These are phyloP conservation scores for Parachlorella kessleri DNA, from an alignment of 139 green algal species.

Conservation along the genomic window DNA sequence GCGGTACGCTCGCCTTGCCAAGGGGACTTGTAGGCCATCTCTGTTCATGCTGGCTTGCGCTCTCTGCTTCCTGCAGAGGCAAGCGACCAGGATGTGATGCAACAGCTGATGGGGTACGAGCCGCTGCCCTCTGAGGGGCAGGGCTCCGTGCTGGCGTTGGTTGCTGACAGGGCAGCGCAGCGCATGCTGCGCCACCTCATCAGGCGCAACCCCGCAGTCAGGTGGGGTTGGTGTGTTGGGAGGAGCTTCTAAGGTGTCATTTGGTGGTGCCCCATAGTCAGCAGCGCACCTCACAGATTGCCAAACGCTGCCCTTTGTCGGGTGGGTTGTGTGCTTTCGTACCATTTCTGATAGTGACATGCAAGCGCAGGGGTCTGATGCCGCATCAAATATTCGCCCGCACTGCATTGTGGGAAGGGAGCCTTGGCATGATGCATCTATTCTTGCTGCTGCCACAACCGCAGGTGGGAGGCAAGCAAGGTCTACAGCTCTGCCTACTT, in stretches of 20 bases:
- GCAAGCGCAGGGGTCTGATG: neutral
- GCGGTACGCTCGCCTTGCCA: too few species aligned
- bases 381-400: neutral
- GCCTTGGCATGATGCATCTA: neutral
- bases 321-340: too few species aligned
- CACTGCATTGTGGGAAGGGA: neutral
- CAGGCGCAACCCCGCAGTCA: neutral
- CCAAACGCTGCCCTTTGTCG: neutral
- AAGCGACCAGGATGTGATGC: constrained; percentile 16
- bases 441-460: neutral
- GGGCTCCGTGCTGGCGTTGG: constrained; percentile 8
- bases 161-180: constrained; percentile 10
- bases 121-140: constrained; percentile 28
- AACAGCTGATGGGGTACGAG: constrained; percentile 26
- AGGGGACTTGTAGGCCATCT: too few species aligned
- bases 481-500: neutral
- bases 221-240: too few species aligned
- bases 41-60: too few species aligned
- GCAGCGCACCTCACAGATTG: neutral
- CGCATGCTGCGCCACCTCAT: constrained; percentile 29
- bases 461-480: neutral
- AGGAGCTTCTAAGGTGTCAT: too few species aligned
- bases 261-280: neutral
- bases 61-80: constrained; percentile 4
- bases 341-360: too few species aligned